Base-by-base conservation (phyloP, 1,139 yeast species). In the Candida labiduridarum region DNA sequence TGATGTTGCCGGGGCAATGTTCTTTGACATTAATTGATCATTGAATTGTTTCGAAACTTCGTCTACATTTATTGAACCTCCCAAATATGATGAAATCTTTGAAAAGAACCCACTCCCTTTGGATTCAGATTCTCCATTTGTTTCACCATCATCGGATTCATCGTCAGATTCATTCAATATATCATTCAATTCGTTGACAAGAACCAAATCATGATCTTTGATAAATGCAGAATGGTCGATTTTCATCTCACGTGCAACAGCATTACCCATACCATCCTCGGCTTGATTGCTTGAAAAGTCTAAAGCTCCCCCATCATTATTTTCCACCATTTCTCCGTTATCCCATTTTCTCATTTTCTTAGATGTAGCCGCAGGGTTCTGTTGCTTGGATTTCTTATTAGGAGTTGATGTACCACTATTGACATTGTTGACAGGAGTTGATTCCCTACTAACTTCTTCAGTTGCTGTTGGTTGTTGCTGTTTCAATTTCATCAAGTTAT, bases 341-440 rank as follows among this genome's bases (percentile, higher is more conserved):
- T 73, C 75, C 81, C 81, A 76, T 54, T 71, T 74, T 53, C 81
- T 65, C 80, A 76, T 73, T 56, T 74, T 75, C 57, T 76, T 72
- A 45, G 47, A 54, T 42, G 41, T 51, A 46, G 47, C 52, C 34
- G 36, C 10, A 12, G 42, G 45, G 18, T 36, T 22, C 12, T 11
- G 22, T 4, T 30, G 30, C 16, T 42, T 54, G 50, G 55, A 53
- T 50, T 56, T 54, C 36, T 59, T 25, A 25, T 25, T 53, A 4
- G 66, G 63, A 6, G 67, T 59, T 19, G 51, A 49, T 2, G 59
- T 52, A 8, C 58, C 60, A 30, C 57, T 54, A 36, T 52, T 56
- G 8, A 29, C 44, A 12, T 49, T 49, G 4, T 57, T 50, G 1
- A 49, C 43, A 1, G 46, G 43, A 19, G 52, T 52, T 3, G 53